phyloP scores from a whole-genome alignment of 1,284 basidiomycete genomes.

The Pseudozyma sp. region DNA sequence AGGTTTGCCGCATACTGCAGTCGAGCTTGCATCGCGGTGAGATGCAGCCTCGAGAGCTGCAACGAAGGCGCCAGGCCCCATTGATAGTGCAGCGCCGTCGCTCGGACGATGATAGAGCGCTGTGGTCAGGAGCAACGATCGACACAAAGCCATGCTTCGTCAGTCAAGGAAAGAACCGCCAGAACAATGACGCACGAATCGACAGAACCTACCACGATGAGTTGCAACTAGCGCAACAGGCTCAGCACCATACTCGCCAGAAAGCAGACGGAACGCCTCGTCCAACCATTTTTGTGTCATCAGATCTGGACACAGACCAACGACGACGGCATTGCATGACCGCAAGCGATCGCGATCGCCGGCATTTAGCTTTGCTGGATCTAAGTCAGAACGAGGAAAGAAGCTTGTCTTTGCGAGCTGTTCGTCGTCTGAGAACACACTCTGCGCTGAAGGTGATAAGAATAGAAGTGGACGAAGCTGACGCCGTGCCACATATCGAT shows the following conservation, averaged over 20 bases:
- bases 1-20: conserved; percentile 41
- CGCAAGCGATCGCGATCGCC: conserved; percentile 16
- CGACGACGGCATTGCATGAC: conserved; percentile 34
- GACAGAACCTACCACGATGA: conserved; percentile 38
- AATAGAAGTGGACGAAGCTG: conserved; percentile 30
- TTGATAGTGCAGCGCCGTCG: conserved; percentile 24
- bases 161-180: conserved; percentile 5
- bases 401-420: conserved; percentile 12
- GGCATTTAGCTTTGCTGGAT: conserved; percentile 11
- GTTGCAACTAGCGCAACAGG: conserved; percentile 38
- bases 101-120: conserved; percentile 46
- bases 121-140: not conserved
- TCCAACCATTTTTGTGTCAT: conserved; percentile 48
- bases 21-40: conserved; percentile 10
- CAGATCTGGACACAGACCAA: conserved; percentile 43
- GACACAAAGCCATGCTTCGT: conserved; percentile 1
- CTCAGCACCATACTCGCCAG: conserved; percentile 28
- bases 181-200: not conserved
- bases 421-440: conserved; percentile 11
- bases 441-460: conserved; percentile 29
- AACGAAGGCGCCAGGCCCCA: conserved; percentile 47
- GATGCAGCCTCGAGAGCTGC: conserved; percentile 38
- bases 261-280: conserved; percentile 35
- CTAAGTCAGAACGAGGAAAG: conserved; percentile 19
- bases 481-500: conserved; percentile 18